phyloP scores from a whole-genome alignment of 805 yeast species.

The Komagataella ulmi region DNA sequence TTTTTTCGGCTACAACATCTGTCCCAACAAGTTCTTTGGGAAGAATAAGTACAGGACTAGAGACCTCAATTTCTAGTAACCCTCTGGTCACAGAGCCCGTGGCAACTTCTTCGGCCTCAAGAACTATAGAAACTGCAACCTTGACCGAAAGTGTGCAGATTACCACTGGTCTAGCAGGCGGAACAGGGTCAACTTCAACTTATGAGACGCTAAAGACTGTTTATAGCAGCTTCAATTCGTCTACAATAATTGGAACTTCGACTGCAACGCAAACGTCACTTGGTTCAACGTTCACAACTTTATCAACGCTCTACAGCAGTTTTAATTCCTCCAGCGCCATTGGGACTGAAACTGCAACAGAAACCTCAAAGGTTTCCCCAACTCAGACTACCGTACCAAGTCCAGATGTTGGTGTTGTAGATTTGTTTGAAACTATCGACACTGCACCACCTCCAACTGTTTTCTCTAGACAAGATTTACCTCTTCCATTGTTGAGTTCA shows the following conservation, averaged over 20 bases:
- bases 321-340: neutral
- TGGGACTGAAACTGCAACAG: neutral
- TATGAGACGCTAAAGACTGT: neutral
- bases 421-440: slow-evolving; percentile 35
- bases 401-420: slow-evolving; percentile 9
- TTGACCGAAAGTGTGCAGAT: neutral
- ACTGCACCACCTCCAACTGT: slow-evolving; percentile 29
- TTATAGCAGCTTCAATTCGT: neutral
- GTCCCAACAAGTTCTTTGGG: neutral
- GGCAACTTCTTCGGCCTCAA: neutral
- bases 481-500: slow-evolving; percentile 31
- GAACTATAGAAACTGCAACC: neutral
- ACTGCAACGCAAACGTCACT: neutral
- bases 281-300: neutral
- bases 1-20: slow-evolving; percentile 4
- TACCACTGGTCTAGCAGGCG: neutral
- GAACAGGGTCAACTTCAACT: neutral
- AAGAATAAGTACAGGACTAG: neutral
- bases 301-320: neutral
- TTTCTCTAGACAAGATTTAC: slow-evolving; percentile 31
- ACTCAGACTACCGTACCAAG: neutral
- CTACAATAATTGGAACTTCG: neutral
- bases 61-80: neutral
- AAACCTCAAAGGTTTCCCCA: neutral
- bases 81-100: neutral